Evolutionary conservation across 257 asterid species (phyloP).

Genomic region (Striga asiatica): DNA sequence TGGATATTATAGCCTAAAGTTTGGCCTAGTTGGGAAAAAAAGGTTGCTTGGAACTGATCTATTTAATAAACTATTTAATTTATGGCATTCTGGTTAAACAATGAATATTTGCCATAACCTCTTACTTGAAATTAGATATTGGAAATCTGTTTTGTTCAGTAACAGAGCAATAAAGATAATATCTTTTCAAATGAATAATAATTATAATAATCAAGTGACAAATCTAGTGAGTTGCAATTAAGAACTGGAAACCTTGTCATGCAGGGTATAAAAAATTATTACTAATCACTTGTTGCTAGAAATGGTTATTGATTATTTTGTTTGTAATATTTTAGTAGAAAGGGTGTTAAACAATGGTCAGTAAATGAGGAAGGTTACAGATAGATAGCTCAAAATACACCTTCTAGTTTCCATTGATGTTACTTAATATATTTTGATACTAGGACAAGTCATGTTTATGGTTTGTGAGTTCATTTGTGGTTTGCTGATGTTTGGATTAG

Average conservation of each 20-base stretch:
- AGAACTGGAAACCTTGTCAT: background rate
- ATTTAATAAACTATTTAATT: slow-evolving; percentile 7
- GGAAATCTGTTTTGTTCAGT: slow-evolving; percentile 2
- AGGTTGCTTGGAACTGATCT: slow-evolving; percentile 10
- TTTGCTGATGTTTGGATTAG: background rate
- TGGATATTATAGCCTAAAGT: slow-evolving; percentile 4
- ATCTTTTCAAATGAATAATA: too few relatives aligned
- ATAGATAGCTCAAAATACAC: background rate
- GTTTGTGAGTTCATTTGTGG: background rate
- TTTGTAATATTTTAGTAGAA: background rate
- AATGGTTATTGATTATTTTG: background rate
- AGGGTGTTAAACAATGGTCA: background rate
- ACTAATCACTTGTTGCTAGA: background rate
- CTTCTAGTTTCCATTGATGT: too few relatives aligned
- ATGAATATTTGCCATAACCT: background rate
- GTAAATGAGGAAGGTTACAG: background rate
- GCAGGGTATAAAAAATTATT: background rate
- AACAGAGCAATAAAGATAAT: slow-evolving; percentile 3
- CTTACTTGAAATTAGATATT: background rate
- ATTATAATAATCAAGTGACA: too few relatives aligned
- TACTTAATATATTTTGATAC: background rate
- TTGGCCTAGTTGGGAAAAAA: background rate
- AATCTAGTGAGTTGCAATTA: background rate
- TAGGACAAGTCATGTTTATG: background rate
- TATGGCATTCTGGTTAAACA: slow-evolving; percentile 2